Percentiles rank a stretch among this genome's conserved stretches.
Evolutionary conservation across 2,329 filamentous ascomycete species (phyloP).

Genomic region (Exophiala mesophila): DNA sequence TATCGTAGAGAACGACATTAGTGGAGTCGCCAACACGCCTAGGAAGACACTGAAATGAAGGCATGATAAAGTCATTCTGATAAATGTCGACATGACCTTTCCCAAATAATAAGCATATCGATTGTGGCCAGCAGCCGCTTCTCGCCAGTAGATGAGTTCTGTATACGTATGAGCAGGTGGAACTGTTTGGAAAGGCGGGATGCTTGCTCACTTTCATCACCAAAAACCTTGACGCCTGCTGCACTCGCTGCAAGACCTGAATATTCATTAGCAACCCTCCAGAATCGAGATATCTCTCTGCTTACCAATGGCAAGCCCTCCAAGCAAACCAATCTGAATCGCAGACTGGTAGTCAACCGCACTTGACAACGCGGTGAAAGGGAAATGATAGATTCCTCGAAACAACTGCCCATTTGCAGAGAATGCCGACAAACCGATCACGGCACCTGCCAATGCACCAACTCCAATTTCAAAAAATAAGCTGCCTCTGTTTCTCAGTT

Average conservation of each 20-base stretch:
- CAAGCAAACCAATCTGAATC: conserved; percentile 1
- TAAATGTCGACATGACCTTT: conserved; percentile 2
- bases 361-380: neutral
- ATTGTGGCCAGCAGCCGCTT: conserved; percentile 1
- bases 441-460: neutral
- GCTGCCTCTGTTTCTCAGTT: conserved; percentile 41
- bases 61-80: conserved; percentile 2
- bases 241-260: conserved; percentile 2
- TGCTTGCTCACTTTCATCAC: conserved; percentile 3
- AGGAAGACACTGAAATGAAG: conserved; percentile 3
- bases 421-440: conserved; percentile 2
- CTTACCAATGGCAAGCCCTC: conserved; percentile 2
- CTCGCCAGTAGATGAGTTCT: conserved; percentile 4
- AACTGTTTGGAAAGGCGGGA: neutral
- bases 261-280: neutral
- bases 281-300: neutral
- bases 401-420: conserved; percentile 1
- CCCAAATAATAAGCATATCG: conserved; percentile 2
- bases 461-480: conserved; percentile 2
- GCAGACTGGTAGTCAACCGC: conserved; percentile 3
- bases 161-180: neutral
- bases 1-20: conserved; percentile 3
- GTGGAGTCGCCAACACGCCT: neutral
- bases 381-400: conserved; percentile 1
- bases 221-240: conserved; percentile 1